Conservation (phyloP, 148 eudicot genomes). For the Diospyros lotus region DNA sequence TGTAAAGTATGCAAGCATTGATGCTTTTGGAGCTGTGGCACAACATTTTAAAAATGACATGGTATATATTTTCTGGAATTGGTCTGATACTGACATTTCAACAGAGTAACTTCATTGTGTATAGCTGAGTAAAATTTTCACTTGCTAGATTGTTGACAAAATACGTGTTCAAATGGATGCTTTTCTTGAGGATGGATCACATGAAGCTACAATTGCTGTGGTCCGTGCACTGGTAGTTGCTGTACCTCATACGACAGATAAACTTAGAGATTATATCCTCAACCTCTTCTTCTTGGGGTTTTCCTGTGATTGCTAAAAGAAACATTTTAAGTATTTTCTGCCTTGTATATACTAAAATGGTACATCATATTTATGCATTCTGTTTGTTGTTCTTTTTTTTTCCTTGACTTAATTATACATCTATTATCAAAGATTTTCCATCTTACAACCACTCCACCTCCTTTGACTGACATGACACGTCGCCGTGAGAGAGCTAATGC, state of each 20-base stretch:
- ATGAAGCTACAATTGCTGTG: slow-evolving; percentile 87
- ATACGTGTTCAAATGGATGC: slow-evolving; percentile 99
- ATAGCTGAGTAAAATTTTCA: slow-evolving; percentile 23
- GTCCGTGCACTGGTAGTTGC: slow-evolving; percentile 91
- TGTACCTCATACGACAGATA: slow-evolving; percentile 87
- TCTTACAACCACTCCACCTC: slow-evolving; percentile 53
- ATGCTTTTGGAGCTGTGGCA: slow-evolving; percentile 97
- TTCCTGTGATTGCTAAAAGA: neutral
- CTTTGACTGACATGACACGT: slow-evolving; percentile 62
- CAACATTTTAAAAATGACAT: slow-evolving; percentile 86
- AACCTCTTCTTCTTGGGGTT: neutral
- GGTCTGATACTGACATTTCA: neutral
- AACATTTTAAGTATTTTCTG: neutral
- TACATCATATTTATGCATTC: neutral
- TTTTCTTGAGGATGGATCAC: slow-evolving; percentile 97
- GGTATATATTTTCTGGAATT: slow-evolving; percentile 37
- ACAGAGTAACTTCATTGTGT: neutral
- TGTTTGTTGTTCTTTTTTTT: slow-evolving; percentile 15
- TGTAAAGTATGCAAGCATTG: slow-evolving; percentile 90
- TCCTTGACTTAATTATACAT: slow-evolving; percentile 78
- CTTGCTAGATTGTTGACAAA: slow-evolving; percentile 80
- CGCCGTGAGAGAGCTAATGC: slow-evolving; percentile 96
- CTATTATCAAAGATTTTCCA: slow-evolving; percentile 87
- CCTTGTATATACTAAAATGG: no score
- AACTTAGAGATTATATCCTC: slow-evolving; percentile 98